Evolutionary conservation across 2,329 filamentous ascomycete genomes (phyloP).

Genomic region (Penicillium hordei): DNA sequence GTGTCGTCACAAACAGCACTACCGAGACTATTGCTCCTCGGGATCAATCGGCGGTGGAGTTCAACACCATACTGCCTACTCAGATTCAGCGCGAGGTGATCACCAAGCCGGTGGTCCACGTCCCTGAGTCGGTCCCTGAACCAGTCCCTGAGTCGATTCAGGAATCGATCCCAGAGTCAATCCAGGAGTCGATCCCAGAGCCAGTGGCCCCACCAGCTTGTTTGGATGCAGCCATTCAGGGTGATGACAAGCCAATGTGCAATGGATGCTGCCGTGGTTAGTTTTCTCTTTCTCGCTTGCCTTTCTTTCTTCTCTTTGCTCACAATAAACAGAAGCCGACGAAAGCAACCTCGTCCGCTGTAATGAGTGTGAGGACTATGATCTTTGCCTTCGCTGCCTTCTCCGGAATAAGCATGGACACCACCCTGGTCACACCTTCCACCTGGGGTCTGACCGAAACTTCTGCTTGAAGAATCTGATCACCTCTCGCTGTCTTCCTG

Average conservation of each 20-base stretch:
- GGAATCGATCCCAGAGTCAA: slow-evolving; percentile 10
- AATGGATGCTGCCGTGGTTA: slow-evolving; percentile 66
- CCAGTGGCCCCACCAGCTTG: slow-evolving; percentile 16
- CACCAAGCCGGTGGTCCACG: slow-evolving; percentile 11
- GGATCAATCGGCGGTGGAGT: slow-evolving; percentile 40
- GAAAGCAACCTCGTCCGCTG: slow-evolving; percentile 85
- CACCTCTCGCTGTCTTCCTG: slow-evolving; percentile 68
- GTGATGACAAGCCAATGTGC: slow-evolving; percentile 48
- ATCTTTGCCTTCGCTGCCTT: slow-evolving; percentile 85
- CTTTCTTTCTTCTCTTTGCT: slow-evolving; percentile 19
- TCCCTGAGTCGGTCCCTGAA: slow-evolving; percentile 24
- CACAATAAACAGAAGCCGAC: slow-evolving; percentile 57
- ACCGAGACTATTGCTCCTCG: slow-evolving; percentile 77
- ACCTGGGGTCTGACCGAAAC: slow-evolving; percentile 52
- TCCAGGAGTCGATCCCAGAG: slow-evolving; percentile 25
- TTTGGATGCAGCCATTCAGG: slow-evolving; percentile 19
- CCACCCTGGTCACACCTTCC: slow-evolving; percentile 82
- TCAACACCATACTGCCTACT: not conserved
- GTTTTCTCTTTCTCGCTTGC: slow-evolving; percentile 14
- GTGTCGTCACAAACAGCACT: slow-evolving; percentile 77
- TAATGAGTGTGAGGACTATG: slow-evolving; percentile 80
- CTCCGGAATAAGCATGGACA: slow-evolving; percentile 77
- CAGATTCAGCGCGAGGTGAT: slow-evolving; percentile 17
- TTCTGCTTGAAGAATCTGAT: slow-evolving; percentile 62
- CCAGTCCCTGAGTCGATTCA: slow-evolving; percentile 18